Base-by-base conservation (phyloP, 2,329 filamentous ascomycete genomes). In the Mollisia scopiformis region DNA sequence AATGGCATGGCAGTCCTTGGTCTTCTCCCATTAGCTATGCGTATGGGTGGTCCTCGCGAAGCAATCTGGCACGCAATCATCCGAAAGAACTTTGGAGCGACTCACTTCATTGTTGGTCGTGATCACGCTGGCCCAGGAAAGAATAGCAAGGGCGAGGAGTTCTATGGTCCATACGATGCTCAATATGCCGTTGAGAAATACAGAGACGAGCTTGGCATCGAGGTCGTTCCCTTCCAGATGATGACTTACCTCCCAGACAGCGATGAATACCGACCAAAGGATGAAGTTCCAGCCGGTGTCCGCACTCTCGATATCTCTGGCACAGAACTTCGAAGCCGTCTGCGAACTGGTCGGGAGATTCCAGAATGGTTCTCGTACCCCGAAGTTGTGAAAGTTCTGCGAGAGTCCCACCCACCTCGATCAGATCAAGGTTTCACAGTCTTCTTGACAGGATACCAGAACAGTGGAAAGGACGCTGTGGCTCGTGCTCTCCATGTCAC, bases 341-440 rank as follows among this genome's bases (percentile, higher is more conserved):
- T 99, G 66, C 89, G 90, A 73, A 96, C 90, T 63, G 95, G 95
- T 70, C 91, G 91, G 72, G 92, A 96, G 71, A 99, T 99, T 71
- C 95, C 95, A 70, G 93, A 96, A 79, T 99, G 95, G 95, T 99
- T 99, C 86, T 98, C 95, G 31, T 99, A 99, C 84, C 94, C 95
- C 65, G 95, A 99, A 82, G 95, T 99, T 70, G 95, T 99, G 79
- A 89, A 88, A 78, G 95, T 98, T 53, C 89, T 99, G 64, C 89
- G 95, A 73, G 93, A 99, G 82, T 96, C 94, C 70, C 95, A 98
- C 83, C 95, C 94, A 53, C 88, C 96, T 55, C 91, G 95, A 69
- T 88, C 87, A 71, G 86, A 89, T 74, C 96, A 99, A 83, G 95
- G 95, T 66, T 99, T 99, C 86, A 98, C 95, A 66, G 86, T 99